phyloP scores from a whole-genome alignment of 2,329 filamentous ascomycete genomes.

The Alternaria solani region DNA sequence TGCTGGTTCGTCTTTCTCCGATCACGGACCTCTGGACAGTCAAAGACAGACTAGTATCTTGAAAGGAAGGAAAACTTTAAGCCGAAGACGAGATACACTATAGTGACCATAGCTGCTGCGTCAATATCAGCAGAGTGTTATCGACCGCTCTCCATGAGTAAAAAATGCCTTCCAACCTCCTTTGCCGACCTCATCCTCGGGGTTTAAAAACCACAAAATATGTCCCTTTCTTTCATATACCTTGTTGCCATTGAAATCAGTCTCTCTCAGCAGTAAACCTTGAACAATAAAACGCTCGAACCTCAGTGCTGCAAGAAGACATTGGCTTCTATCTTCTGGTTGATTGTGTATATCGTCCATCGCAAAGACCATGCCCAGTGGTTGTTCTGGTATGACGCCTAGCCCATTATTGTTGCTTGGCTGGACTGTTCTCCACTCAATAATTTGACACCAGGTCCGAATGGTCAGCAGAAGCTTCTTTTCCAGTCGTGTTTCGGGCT shows the following conservation, averaged over 20 bases:
- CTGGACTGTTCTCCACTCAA: not conserved
- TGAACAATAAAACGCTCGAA: too few species aligned
- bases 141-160: not conserved
- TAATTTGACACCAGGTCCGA: not conserved
- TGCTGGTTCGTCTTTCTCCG: not conserved
- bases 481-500: not conserved
- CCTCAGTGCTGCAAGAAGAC: not conserved
- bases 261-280: not conserved
- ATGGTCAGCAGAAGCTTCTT: not conserved
- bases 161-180: not conserved
- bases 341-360: not conserved
- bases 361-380: too few species aligned
- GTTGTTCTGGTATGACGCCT: too few species aligned
- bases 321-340: not conserved
- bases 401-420: too few species aligned
- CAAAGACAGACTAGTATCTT: not conserved
- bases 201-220: too few species aligned
- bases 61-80: too few species aligned
- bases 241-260: too few species aligned
- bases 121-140: not conserved
- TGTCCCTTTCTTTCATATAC: not conserved
- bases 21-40: not conserved
- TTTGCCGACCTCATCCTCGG: not conserved
- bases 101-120: too few species aligned
- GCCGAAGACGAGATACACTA: not conserved